phyloP scores from a whole-genome alignment of 2,329 filamentous ascomycete species.

The Aspergillus sp. region DNA sequence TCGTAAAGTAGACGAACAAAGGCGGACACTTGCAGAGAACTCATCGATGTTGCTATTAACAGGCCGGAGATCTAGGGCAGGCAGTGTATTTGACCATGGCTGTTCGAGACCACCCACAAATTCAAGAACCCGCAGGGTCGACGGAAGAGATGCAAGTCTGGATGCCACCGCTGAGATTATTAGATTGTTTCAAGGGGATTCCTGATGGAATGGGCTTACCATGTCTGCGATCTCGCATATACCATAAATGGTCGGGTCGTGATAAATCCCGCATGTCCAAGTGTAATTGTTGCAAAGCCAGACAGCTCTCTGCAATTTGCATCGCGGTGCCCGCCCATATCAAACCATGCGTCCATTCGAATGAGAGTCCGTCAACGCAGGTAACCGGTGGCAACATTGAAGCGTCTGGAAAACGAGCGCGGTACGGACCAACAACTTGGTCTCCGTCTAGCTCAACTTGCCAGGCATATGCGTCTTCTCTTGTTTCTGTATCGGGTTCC shows the following conservation, averaged over 20 bases:
- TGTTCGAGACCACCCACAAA: background rate
- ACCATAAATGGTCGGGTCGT: background rate
- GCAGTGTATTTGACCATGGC: background rate
- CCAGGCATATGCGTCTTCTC: background rate
- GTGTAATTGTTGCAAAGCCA: background rate
- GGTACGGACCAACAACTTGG: constrained; percentile 10
- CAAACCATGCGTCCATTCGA: background rate
- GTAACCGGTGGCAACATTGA: background rate
- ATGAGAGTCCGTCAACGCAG: constrained; percentile 1
- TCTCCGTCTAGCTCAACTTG: constrained; percentile 1
- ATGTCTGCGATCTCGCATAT: constrained; percentile 5
- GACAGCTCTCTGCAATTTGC: constrained; percentile 4
- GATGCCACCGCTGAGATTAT: background rate
- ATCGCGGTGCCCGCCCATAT: background rate
- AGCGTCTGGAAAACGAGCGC: constrained; percentile 12
- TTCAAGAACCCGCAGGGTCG: background rate
- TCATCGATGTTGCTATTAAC: background rate
- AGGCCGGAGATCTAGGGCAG: background rate
- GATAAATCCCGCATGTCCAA: background rate
- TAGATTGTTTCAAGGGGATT: no score
- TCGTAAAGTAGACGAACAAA: background rate
- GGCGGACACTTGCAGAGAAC: background rate
- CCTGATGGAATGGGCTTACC: background rate
- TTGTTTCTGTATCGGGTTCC: constrained; percentile 12
- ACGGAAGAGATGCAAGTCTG: background rate